These are phyloP conservation scores for Gossypium schwendimanii DNA, from an alignment of 441 rosid genomes.

Conservation along the genomic window DNA sequence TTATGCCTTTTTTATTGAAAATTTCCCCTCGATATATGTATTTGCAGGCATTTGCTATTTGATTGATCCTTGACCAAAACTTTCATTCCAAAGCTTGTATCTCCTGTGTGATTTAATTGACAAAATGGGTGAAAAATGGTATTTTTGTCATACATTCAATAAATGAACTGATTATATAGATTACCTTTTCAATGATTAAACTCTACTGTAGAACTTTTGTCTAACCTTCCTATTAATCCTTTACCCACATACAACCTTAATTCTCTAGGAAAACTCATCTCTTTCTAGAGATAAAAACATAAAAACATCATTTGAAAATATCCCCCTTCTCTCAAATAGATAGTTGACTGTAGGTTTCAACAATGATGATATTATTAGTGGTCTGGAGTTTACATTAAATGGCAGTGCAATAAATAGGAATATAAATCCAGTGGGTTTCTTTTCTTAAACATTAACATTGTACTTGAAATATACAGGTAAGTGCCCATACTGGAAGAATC, in stretches of 20 bases:
- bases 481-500: conserved; percentile 86
- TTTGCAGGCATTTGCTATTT: not conserved
- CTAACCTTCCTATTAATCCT: not conserved
- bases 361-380: not conserved
- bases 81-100: not conserved
- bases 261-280: not conserved
- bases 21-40: not conserved
- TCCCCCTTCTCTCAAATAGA: not conserved
- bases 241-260: not conserved
- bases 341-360: not conserved
- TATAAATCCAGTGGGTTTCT: not conserved
- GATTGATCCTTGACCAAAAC: not conserved
- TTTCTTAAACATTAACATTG: not conserved
- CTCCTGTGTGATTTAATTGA: not conserved
- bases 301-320: not conserved
- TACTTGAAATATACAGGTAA: conserved; percentile 50
- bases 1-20: not conserved
- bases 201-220: not conserved
- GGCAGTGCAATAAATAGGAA: not conserved
- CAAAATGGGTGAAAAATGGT: not conserved
- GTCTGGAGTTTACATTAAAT: not conserved
- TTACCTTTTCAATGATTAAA: not conserved
- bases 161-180: not conserved
- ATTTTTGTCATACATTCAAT: not conserved
- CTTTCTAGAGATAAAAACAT: not conserved